These are phyloP conservation scores for Saitozyma sp. DNA, from an alignment of 768 basidiomycete genomes.

Conservation along the genomic window DNA sequence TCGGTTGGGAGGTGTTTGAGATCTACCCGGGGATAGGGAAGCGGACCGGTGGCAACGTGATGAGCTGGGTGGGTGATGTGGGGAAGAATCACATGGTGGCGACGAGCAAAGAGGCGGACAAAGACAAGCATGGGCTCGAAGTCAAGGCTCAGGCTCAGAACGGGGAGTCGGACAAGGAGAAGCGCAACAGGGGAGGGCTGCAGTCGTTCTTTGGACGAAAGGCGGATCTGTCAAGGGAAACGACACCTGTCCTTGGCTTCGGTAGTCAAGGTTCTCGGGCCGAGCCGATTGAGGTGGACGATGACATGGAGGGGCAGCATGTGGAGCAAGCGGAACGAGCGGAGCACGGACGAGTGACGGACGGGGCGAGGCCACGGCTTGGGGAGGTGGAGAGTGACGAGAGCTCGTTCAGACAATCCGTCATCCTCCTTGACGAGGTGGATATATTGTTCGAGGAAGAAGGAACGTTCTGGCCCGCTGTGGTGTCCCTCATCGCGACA, in stretches of 20 bases:
- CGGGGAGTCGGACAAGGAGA: conserved; percentile 3
- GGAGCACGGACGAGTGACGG: not conserved
- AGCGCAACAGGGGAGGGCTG: not conserved
- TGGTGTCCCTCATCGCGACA: conserved; percentile 75
- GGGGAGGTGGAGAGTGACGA: not conserved
- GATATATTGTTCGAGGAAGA: conserved; percentile 87
- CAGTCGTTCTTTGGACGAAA: conserved; percentile 2
- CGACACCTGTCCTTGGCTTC: not conserved
- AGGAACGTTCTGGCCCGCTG: conserved; percentile 76
- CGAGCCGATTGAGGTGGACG: conserved; percentile 22
- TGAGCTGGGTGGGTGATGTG: conserved; percentile 82
- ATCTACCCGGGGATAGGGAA: conserved; percentile 94
- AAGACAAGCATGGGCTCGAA: not conserved
- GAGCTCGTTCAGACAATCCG: conserved; percentile 65
- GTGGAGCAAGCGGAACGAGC: conserved; percentile 6
- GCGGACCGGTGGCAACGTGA: conserved; percentile 74
- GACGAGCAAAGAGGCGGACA: conserved; percentile 19
- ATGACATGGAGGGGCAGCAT: conserved; percentile 9
- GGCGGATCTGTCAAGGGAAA: not conserved
- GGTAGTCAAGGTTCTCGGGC: conserved; percentile 20
- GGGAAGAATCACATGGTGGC: conserved; percentile 84
- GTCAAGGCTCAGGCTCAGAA: not conserved
- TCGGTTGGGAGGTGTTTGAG: conserved; percentile 95
- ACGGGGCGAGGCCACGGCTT: not conserved
- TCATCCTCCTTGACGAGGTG: conserved; percentile 91